phyloP scores from a whole-genome alignment of 2,329 filamentous ascomycete genomes.

The Eutypa lata region DNA sequence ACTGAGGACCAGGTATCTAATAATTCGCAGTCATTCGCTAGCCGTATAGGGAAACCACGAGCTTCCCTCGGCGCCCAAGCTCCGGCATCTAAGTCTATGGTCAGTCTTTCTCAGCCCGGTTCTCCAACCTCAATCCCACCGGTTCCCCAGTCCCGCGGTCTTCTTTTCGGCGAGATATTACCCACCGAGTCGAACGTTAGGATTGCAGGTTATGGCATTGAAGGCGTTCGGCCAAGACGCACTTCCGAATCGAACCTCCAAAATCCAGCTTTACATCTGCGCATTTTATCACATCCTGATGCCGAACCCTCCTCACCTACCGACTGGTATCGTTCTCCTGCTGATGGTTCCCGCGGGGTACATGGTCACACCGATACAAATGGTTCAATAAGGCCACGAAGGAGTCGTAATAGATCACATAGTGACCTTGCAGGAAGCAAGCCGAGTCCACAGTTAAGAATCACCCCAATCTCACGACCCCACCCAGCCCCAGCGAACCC shows the following conservation, averaged over 20 bases:
- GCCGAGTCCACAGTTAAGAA: slow-evolving; percentile 28
- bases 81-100: slow-evolving; percentile 42
- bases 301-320: slow-evolving; percentile 62
- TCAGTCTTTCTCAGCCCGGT: slow-evolving; percentile 34
- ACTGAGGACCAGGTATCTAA: slow-evolving; percentile 50
- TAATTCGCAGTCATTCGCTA: slow-evolving; percentile 58
- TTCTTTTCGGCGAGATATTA: slow-evolving; percentile 74
- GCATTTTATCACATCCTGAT: slow-evolving; percentile 55
- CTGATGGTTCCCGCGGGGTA: slow-evolving; percentile 13
- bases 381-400: slow-evolving; percentile 31
- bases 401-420: slow-evolving; percentile 47
- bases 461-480: slow-evolving; percentile 27
- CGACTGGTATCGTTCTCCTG: slow-evolving; percentile 36
- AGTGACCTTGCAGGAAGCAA: slow-evolving; percentile 55
- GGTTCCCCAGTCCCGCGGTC: slow-evolving; percentile 39
- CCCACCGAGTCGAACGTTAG: slow-evolving; percentile 53
- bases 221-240: slow-evolving; percentile 50
- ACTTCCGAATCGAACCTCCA: slow-evolving; percentile 70
- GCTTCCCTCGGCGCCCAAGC: slow-evolving; percentile 30
- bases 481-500: slow-evolving; percentile 29
- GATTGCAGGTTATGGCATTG: slow-evolving; percentile 60
- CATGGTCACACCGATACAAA: slow-evolving; percentile 14
- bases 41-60: slow-evolving; percentile 54
- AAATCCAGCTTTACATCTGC: slow-evolving; percentile 46
- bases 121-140: slow-evolving; percentile 24